A percentile compares a stretch with the other conserved stretches of the same genome.
phyloP scores from a whole-genome alignment of 345 rosid species.

The Eucalyptus regnans region DNA sequence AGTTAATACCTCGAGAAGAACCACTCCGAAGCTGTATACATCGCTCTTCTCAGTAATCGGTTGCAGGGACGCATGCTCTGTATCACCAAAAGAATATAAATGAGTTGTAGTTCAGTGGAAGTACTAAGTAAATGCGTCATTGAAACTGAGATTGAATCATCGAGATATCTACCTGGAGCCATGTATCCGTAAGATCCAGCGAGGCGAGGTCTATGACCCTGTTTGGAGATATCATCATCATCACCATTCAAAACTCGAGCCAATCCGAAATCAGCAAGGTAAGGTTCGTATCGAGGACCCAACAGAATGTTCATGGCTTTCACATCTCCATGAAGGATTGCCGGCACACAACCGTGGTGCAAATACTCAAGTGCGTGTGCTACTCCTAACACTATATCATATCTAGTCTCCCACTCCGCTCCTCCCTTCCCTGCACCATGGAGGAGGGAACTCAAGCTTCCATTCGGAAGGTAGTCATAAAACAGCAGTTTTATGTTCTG shows the following conservation, averaged over 20 bases:
- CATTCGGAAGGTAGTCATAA: slow-evolving; percentile 92
- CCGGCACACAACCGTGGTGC: slow-evolving; percentile 87
- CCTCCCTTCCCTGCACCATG: slow-evolving; percentile 81
- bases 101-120: not conserved
- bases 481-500: slow-evolving; percentile 67
- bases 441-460: slow-evolving; percentile 87
- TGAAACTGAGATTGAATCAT: not conserved
- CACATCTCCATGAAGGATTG: slow-evolving; percentile 93
- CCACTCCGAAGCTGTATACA: slow-evolving; percentile 83
- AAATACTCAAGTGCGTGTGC: slow-evolving; percentile 91
- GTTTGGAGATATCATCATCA: slow-evolving; percentile 22
- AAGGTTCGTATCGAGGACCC: slow-evolving; percentile 62
- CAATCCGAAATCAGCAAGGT: slow-evolving; percentile 85
- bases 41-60: slow-evolving; percentile 79
- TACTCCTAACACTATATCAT: slow-evolving; percentile 58
- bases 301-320: slow-evolving; percentile 90
- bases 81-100: not conserved
- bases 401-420: slow-evolving; percentile 76
- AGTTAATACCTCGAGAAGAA: slow-evolving; percentile 69
- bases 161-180: slow-evolving; percentile 71
- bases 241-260: slow-evolving; percentile 30
- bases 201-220: slow-evolving; percentile 49
- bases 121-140: not conserved
- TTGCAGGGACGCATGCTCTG: slow-evolving; percentile 83
- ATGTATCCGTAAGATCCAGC: slow-evolving; percentile 98